Conservation (phyloP, 2,329 filamentous ascomycete species). For the Orbilia blumenaviensis region DNA sequence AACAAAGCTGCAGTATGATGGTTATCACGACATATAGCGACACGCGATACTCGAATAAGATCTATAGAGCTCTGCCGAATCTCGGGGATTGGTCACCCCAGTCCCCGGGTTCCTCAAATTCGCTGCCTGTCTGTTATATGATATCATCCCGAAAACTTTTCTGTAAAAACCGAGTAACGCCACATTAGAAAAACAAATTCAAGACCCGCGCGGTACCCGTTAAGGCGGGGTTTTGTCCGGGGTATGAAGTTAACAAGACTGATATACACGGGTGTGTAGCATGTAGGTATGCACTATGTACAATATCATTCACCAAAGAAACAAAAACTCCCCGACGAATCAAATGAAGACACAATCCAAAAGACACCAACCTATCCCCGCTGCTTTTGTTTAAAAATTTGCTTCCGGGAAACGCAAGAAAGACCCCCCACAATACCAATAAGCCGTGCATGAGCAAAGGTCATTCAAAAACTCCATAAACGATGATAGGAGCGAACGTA, state of each 20-base stretch:
- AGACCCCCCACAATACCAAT: background rate
- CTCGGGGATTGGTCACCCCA: background rate
- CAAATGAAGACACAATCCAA: constrained; percentile 9
- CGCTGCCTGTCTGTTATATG: background rate
- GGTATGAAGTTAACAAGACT: no score
- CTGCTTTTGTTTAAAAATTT: no score
- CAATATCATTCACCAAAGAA: background rate
- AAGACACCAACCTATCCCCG: background rate
- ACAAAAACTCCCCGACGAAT: constrained; percentile 4
- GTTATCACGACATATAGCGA: background rate
- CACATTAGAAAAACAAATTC: no score
- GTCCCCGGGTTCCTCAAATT: background rate
- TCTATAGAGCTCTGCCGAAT: background rate
- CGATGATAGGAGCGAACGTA: background rate
- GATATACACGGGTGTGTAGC: background rate
- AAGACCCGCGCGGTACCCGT: no score
- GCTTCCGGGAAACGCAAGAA: background rate
- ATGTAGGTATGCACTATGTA: background rate
- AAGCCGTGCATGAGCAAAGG: background rate
- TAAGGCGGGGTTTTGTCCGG: no score
- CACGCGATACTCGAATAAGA: background rate
- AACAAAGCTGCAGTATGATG: background rate
- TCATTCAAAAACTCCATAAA: background rate
- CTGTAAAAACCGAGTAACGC: no score
- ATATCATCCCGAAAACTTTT: background rate